A percentile compares a stretch with the other conserved stretches of the same genome.
Conservation (phyloP, 2,329 filamentous ascomycete species). For the Xylaria sp. region DNA sequence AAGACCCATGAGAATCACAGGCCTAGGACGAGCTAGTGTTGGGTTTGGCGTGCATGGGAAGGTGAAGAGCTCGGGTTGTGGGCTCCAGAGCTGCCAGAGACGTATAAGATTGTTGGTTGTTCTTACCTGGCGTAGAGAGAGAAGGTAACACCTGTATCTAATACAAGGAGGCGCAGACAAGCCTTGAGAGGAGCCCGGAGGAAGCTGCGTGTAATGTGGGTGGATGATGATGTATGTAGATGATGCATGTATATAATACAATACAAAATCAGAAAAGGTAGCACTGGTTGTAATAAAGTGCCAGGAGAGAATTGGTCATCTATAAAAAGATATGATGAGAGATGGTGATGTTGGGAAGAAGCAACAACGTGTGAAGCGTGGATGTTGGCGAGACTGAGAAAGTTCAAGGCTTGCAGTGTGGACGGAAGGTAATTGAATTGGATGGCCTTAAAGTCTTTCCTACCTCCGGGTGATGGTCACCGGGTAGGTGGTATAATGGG, state of each 20-base stretch:
- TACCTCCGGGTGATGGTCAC: neutral
- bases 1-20: conserved; percentile 15
- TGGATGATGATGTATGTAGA: conserved; percentile 7
- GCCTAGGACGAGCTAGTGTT: conserved; percentile 9
- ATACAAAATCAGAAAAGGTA: conserved; percentile 18
- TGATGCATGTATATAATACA: conserved; percentile 10
- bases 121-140: conserved; percentile 25
- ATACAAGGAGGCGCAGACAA: conserved; percentile 27
- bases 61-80: conserved; percentile 11
- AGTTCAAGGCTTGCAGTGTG: neutral
- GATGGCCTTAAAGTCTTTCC: neutral
- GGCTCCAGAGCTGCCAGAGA: neutral
- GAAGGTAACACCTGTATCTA: conserved; percentile 15
- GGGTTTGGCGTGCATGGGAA: conserved; percentile 16
- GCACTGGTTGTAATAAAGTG: neutral
- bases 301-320: neutral
- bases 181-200: conserved; percentile 11
- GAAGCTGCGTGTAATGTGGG: conserved; percentile 24
- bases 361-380: neutral
- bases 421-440: neutral
- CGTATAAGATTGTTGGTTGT: conserved; percentile 6
- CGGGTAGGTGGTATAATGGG: neutral
- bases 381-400: neutral
- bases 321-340: neutral
- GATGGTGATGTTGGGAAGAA: neutral